Evolutionary conservation across 805 yeast species (phyloP), one percentile per base, ranked within the genome.

Genomic region (Wickerhamomyces silvicola): DNA sequence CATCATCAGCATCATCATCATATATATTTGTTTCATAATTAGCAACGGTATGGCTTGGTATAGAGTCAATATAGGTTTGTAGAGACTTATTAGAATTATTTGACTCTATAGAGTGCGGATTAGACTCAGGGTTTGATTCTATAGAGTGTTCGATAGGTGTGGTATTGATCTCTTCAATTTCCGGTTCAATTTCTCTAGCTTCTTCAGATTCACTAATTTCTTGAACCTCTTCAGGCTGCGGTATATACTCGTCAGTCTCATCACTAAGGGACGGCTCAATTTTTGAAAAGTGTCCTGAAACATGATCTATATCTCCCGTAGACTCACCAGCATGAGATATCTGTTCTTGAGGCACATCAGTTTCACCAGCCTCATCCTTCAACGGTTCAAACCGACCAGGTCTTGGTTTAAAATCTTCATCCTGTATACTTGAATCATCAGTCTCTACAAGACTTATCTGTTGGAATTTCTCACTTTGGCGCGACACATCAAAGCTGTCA

Each of bases 301-400:
- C n/a, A 13, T 24, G 24, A 17, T 31, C 32, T 16, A 28, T 22
- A 16, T 32, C 33, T 22, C 22, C 32, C 9, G 14, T 31, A 2
- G 22, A 14, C 4, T 33, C 39, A 16, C 32, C 43, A 23, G 43
- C 51, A 2, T 48, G 46, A 28, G 50, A 56, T 12, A 50, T 47
- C 12, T 53, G 46, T 50, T 32, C 38, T 3, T 22, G 18, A 1
- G 9, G 30, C 2, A 33, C 35, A 7, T 35, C 44, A 7, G 25
- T 38, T 12, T 27, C 31, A 20, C 32, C 30, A n/a, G 22, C 28
- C 3, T 38, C 48, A 10, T 42, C 51, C n/a, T n/a, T n/a, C n/a
- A n/a, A n/a, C n/a, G n/a, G n/a, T n/a, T n/a, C n/a, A n/a, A n/a
- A n/a, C n/a, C n/a, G n/a, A n/a, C n/a, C n/a, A n/a, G n/a, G n/a